Evolutionary conservation across 345 rosid genomes (phyloP).

Genomic region (Passiflora organensis): DNA sequence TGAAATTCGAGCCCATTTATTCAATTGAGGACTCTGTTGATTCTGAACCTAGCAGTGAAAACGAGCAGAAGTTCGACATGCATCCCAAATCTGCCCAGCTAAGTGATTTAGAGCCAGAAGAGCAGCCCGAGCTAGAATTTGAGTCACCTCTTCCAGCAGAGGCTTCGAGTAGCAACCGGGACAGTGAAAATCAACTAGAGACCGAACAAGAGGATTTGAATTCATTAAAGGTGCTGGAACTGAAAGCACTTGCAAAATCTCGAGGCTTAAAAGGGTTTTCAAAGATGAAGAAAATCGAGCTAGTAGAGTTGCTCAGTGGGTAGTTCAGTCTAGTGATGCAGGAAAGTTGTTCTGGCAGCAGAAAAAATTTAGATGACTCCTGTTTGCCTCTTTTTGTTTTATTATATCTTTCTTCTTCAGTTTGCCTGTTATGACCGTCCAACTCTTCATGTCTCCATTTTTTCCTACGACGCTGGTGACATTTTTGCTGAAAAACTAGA

Average conservation of each 20-base stretch:
- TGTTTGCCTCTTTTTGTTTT: no score
- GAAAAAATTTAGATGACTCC: no score
- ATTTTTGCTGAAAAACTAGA: no score
- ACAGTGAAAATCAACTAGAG: slow-evolving; percentile 24
- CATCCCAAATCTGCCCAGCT: slow-evolving; percentile 30
- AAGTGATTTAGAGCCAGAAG: slow-evolving; percentile 18
- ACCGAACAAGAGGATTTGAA: slow-evolving; percentile 38
- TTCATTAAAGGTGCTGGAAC: slow-evolving; percentile 57
- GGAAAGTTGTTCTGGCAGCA: neutral
- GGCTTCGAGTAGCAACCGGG: slow-evolving; percentile 30
- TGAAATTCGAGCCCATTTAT: slow-evolving; percentile 45
- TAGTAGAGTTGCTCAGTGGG: slow-evolving; percentile 50
- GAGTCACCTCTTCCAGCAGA: slow-evolving; percentile 7
- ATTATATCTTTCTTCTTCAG: no score
- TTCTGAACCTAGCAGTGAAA: slow-evolving; percentile 35
- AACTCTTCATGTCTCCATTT: no score
- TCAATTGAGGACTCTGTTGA: slow-evolving; percentile 37
- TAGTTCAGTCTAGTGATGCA: neutral
- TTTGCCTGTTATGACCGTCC: no score
- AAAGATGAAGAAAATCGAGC: slow-evolving; percentile 72
- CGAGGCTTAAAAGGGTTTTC: slow-evolving; percentile 76
- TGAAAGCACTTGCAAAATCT: slow-evolving; percentile 72
- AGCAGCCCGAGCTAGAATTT: slow-evolving; percentile 20
- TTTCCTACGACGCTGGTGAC: no score
- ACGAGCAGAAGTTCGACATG: slow-evolving; percentile 27